Conservation (phyloP, 176 grass and related monocot species). For the Phragmites australis region DNA sequence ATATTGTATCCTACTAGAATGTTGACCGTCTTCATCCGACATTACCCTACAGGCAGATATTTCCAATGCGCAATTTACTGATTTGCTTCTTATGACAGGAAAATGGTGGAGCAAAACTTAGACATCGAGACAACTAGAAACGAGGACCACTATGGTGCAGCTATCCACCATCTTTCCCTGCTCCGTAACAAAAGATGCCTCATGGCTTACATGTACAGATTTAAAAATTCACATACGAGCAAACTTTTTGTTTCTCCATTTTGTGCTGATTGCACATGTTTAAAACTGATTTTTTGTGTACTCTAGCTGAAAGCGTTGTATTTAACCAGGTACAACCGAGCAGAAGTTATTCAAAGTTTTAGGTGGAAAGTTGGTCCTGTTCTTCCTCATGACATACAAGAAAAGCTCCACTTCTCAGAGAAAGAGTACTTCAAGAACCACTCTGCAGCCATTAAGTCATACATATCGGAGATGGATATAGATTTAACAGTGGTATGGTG, state of each 20-base stretch:
- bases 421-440: conserved; percentile 92
- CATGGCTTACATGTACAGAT: conserved; percentile 87
- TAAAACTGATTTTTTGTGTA: background rate
- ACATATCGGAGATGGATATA: conserved; percentile 86
- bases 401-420: conserved; percentile 83
- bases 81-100: conserved; percentile 50
- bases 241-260: background rate
- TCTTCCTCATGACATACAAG: conserved; percentile 94
- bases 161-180: conserved; percentile 90
- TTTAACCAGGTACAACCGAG: conserved; percentile 72
- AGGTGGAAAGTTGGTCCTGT: conserved; percentile 90
- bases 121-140: conserved; percentile 81
- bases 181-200: conserved; percentile 96
- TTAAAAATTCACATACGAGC: background rate
- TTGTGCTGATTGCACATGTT: background rate
- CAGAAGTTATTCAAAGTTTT: conserved; percentile 88
- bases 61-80: background rate
- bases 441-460: conserved; percentile 68
- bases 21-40: background rate
- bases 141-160: conserved; percentile 87
- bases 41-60: background rate
- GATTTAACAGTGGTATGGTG: conserved; percentile 88
- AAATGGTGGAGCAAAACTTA: conserved; percentile 85
- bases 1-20: conserved; percentile 28
- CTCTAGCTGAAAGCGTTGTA: conserved; percentile 15